These are phyloP conservation scores for Tillandsia fasciculata DNA, from an alignment of 176 grass and related monocot species.

Conservation along the genomic window DNA sequence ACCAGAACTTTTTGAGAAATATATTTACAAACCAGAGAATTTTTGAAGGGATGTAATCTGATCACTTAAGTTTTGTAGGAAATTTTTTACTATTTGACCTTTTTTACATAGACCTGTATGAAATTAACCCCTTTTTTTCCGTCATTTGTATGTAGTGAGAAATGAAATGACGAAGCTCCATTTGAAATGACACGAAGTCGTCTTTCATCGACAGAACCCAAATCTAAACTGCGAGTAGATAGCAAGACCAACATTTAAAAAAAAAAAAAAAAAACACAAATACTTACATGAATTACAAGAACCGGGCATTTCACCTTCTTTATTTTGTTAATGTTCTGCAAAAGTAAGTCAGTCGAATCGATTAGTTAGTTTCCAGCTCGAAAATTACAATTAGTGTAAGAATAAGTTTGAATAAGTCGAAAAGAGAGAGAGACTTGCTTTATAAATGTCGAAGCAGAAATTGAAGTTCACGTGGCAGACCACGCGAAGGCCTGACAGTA, in stretches of 20 bases:
- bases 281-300: constrained; percentile 96
- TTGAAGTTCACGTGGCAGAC: constrained; percentile 97
- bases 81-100: too few species aligned
- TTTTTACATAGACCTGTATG: too few species aligned
- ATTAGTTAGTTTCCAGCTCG: constrained; percentile 11
- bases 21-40: too few species aligned
- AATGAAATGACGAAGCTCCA: too few species aligned
- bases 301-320: constrained; percentile 96
- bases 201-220: too few species aligned
- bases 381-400: background rate
- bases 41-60: too few species aligned
- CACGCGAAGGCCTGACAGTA: constrained; percentile 88
- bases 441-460: constrained; percentile 98
- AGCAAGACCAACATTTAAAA: background rate
- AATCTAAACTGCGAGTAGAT: too few species aligned
- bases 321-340: constrained; percentile 98
- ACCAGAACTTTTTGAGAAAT: too few species aligned
- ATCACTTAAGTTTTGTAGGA: too few species aligned
- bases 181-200: too few species aligned
- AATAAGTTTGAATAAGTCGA: background rate
- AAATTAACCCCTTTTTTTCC: too few species aligned
- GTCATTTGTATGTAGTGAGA: too few species aligned
- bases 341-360: constrained; percentile 10
- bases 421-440: constrained; percentile 41
- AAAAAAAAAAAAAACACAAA: constrained; percentile 1